A percentile compares a stretch with the other conserved stretches of the same genome.
Conservation (phyloP, 225 moss, liverwort and hornwort genomes). For the Sphagnum tenellum region DNA sequence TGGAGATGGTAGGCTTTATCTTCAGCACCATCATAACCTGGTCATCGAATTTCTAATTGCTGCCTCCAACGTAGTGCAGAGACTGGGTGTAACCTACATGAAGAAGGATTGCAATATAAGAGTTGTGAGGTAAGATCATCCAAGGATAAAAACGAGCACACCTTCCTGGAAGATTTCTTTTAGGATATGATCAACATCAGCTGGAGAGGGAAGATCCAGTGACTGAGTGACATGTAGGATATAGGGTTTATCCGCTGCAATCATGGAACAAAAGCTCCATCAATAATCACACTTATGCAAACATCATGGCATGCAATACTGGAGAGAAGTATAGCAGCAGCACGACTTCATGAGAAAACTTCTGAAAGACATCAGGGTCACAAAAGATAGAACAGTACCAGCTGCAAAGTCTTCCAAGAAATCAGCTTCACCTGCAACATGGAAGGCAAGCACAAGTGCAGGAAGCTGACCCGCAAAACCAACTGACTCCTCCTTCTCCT, state of each 20-base stretch:
- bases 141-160: slow-evolving; percentile 10
- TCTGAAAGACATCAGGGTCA: not conserved
- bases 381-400: slow-evolving; percentile 26
- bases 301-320: not conserved
- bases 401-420: slow-evolving; percentile 85
- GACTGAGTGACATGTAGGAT: slow-evolving; percentile 81
- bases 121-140: not conserved
- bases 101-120: not conserved
- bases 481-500: slow-evolving; percentile 49
- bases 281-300: not conserved
- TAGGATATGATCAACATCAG: slow-evolving; percentile 69
- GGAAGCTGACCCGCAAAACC: slow-evolving; percentile 81
- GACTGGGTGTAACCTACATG: too few species aligned
- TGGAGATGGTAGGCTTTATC: too few species aligned
- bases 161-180: slow-evolving; percentile 94
- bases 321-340: too few species aligned
- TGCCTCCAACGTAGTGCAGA: too few species aligned
- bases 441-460: slow-evolving; percentile 74
- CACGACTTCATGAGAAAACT: too few species aligned
- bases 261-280: slow-evolving; percentile 7
- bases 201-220: slow-evolving; percentile 69
- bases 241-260: slow-evolving; percentile 70
- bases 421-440: slow-evolving; percentile 67
- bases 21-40: too few species aligned
- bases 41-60: too few species aligned